Conservation (phyloP, 2,329 filamentous ascomycete species). For the Chrysoporthe puriensis region DNA sequence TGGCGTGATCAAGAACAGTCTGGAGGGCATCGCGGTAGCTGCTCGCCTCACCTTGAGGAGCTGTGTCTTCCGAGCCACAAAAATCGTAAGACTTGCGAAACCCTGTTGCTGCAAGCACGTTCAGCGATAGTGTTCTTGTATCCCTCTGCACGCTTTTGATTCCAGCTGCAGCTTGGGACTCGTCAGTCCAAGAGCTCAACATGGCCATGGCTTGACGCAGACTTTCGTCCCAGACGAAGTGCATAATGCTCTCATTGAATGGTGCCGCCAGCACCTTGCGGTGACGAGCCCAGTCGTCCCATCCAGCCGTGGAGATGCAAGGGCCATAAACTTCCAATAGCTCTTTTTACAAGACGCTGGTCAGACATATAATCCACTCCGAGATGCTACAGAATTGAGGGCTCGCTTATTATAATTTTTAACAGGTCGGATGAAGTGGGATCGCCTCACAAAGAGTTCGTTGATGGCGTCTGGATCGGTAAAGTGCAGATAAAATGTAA, state of each 20-base stretch:
- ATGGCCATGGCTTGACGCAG: slow-evolving; percentile 34
- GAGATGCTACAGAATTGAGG: background rate
- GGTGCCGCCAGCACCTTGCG: slow-evolving; percentile 35
- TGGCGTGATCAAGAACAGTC: slow-evolving; percentile 35
- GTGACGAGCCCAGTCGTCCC: slow-evolving; percentile 38
- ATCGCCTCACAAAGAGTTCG: slow-evolving; percentile 31
- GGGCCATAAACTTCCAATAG: slow-evolving; percentile 37
- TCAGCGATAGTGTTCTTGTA: slow-evolving; percentile 35
- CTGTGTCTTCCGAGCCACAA: slow-evolving; percentile 26
- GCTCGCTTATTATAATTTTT: slow-evolving; percentile 29
- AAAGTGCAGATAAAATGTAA: slow-evolving; percentile 31
- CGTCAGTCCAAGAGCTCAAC: slow-evolving; percentile 30
- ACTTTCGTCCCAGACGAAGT: slow-evolving; percentile 37
- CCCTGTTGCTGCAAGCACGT: slow-evolving; percentile 35
- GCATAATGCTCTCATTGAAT: slow-evolving; percentile 37
- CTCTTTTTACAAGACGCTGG: slow-evolving; percentile 19
- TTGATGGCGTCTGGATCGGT: slow-evolving; percentile 33
- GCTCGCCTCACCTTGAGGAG: slow-evolving; percentile 20
- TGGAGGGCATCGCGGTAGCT: slow-evolving; percentile 36
- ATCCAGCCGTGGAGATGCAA: slow-evolving; percentile 35
- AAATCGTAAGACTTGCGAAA: slow-evolving; percentile 35
- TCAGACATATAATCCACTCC: background rate
- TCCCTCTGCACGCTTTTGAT: slow-evolving; percentile 32
- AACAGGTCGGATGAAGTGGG: slow-evolving; percentile 33
- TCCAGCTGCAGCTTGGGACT: slow-evolving; percentile 3